Evolutionary conservation across 805 yeast species (phyloP), one percentile per base, ranked within the genome.

Genomic region (Torulaspora franciscae): DNA sequence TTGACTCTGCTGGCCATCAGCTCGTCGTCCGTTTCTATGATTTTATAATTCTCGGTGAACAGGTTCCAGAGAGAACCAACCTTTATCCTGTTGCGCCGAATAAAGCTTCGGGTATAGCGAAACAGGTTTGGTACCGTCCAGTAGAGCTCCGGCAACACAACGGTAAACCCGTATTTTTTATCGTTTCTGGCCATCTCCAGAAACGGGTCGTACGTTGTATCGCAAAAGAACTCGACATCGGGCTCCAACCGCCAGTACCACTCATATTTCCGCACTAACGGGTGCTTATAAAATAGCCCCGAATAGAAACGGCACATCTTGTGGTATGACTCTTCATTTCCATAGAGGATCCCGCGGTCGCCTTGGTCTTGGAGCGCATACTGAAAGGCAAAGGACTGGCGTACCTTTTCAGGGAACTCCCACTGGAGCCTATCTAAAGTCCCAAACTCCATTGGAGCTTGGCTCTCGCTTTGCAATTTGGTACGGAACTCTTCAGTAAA

Each of bases 161-260:
- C 80, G 6, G 87, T 87, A 64, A 86, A 93, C 0, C 96, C 98
- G 59, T 90, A 90, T 54, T 75, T 77, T 65, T 90, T 90, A 36
- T 78, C 76, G 47, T 61, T 58, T 39, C 69, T 71, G 40, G 76
- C 76, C 97, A 91, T 88, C 56, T 84, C 87, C 11, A 74, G 54
- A 59, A 91, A 93, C 10, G 96, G 95, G 66, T 91, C 98, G 66
- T 90, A 88, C 0, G 95, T 83, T 43, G 89, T 65, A 63, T 91
- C 97, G 66, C 99, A 91, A 62, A 74, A 88, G 60, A 87, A 88
- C 52, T 85, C 82, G 32, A 91, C 93, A 52, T 84, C 84, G 3
- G 98, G 98, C 64, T 93, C 99, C 9, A 93, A 88, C 45, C 98
- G 74, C 96, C 97, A 90, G 67, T 89, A 91, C 95, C 96, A 91